phyloP scores from a whole-genome alignment of 371 early-diverging fungal genomes.

The Basidiobolus meristosporus region DNA sequence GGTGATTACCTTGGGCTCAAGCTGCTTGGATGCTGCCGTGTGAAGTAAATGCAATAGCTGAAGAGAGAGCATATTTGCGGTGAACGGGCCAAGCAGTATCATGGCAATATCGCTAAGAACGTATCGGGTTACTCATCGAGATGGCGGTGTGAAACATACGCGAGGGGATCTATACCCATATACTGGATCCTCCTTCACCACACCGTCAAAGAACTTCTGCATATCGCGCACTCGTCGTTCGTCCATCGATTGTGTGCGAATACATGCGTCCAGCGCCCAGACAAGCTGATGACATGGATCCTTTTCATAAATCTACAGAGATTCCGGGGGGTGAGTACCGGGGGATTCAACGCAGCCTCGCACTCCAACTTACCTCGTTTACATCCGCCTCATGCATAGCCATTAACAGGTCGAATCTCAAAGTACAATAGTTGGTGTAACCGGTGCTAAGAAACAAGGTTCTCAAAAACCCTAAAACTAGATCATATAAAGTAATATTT shows the following conservation, averaged over 20 bases:
- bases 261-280: slow-evolving; percentile 46
- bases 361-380: slow-evolving; percentile 10
- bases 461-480: slow-evolving; percentile 30
- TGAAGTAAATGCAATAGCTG: slow-evolving; percentile 5
- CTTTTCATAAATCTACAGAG: slow-evolving; percentile 14
- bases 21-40: too few species aligned
- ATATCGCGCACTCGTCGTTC: slow-evolving; percentile 35
- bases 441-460: slow-evolving; percentile 30
- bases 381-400: slow-evolving; percentile 35
- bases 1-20: too few species aligned
- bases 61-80: slow-evolving; percentile 22
- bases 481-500: slow-evolving; percentile 28
- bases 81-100: slow-evolving; percentile 33
- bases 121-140: neutral
- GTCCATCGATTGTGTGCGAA: slow-evolving; percentile 40
- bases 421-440: slow-evolving; percentile 29
- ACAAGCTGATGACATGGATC: slow-evolving; percentile 39
- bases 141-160: too few species aligned
- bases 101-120: slow-evolving; percentile 32
- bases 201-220: slow-evolving; percentile 38
- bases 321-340: neutral
- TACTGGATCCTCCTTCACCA: too few species aligned
- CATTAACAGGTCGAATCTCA: slow-evolving; percentile 51
- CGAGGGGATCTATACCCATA: too few species aligned
- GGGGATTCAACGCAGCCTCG: neutral